phyloP scores from a whole-genome alignment of 2,329 filamentous ascomycete genomes.

The Neopestalotiopsis sp. region DNA sequence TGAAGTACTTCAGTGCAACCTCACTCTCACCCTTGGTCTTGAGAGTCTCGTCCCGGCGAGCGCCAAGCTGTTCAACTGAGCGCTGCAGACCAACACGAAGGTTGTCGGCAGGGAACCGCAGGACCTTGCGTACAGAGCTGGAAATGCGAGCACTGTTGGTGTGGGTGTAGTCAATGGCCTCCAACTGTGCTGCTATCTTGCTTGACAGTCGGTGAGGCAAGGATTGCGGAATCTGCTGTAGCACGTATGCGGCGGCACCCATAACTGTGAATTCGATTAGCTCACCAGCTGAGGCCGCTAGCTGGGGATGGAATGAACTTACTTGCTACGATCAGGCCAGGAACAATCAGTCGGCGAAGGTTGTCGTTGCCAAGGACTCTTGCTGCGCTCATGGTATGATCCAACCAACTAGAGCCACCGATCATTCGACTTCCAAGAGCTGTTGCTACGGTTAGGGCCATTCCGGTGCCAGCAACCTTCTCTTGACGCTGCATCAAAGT shows the following conservation, averaged over 20 bases:
- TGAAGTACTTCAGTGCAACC: slow-evolving; percentile 87
- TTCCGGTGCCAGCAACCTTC: slow-evolving; percentile 90
- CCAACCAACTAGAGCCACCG: slow-evolving; percentile 86
- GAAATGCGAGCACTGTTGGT: slow-evolving; percentile 85
- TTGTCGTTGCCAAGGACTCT: slow-evolving; percentile 83
- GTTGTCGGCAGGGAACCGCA: slow-evolving; percentile 86
- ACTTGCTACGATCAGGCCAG: slow-evolving; percentile 80
- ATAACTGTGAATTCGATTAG: slow-evolving; percentile 60
- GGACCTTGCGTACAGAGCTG: slow-evolving; percentile 83
- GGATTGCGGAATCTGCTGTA: slow-evolving; percentile 87
- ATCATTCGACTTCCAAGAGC: slow-evolving; percentile 83
- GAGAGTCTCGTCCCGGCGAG: slow-evolving; percentile 79
- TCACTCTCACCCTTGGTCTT: slow-evolving; percentile 85
- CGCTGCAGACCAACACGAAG: slow-evolving; percentile 83
- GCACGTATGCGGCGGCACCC: slow-evolving; percentile 77
- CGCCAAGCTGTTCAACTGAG: slow-evolving; percentile 81
- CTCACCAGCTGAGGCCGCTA: slow-evolving; percentile 1
- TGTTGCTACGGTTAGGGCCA: slow-evolving; percentile 90
- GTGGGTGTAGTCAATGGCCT: slow-evolving; percentile 90
- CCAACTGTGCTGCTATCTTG: slow-evolving; percentile 83
- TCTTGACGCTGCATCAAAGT: slow-evolving; percentile 88
- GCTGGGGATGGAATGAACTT: slow-evolving; percentile 45
- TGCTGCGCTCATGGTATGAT: slow-evolving; percentile 82
- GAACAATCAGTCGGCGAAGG: slow-evolving; percentile 78
- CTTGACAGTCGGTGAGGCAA: slow-evolving; percentile 83